Percentiles rank a stretch among this genome's conserved stretches.
phyloP scores from a whole-genome alignment of 179 eudicot species.

The Silene coronaria region DNA sequence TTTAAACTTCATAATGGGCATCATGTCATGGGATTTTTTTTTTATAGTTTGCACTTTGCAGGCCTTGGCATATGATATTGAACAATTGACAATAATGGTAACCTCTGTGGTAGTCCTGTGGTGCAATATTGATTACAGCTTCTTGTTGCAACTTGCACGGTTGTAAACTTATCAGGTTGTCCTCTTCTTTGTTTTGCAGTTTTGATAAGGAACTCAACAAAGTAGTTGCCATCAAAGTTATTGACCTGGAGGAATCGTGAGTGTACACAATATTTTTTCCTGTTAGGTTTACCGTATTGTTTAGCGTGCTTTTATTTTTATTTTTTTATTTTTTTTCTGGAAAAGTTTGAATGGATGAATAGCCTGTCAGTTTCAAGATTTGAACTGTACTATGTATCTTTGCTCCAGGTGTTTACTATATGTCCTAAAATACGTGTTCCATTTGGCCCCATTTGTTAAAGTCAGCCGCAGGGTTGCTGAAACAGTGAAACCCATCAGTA shows the following conservation, averaged over 20 bases:
- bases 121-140: slow-evolving; percentile 52
- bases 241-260: slow-evolving; percentile 97
- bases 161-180: neutral
- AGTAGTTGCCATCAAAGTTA: slow-evolving; percentile 87
- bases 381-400: neutral
- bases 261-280: slow-evolving; percentile 26
- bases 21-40: neutral
- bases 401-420: neutral
- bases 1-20: neutral
- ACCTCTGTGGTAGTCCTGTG: slow-evolving; percentile 17
- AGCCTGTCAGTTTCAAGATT: neutral
- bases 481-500: neutral
- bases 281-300: neutral
- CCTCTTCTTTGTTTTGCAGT: slow-evolving; percentile 46
- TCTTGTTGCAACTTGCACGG: slow-evolving; percentile 4
- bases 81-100: neutral
- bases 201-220: slow-evolving; percentile 82
- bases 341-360: neutral
- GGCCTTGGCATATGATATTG: neutral
- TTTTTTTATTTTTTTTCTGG: neutral
- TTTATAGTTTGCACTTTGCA: neutral
- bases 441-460: neutral
- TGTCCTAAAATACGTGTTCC: neutral
- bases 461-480: neutral
- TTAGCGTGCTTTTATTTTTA: neutral